Base-by-base conservation (phyloP, 345 rosid genomes). In the Populus euphratica region DNA sequence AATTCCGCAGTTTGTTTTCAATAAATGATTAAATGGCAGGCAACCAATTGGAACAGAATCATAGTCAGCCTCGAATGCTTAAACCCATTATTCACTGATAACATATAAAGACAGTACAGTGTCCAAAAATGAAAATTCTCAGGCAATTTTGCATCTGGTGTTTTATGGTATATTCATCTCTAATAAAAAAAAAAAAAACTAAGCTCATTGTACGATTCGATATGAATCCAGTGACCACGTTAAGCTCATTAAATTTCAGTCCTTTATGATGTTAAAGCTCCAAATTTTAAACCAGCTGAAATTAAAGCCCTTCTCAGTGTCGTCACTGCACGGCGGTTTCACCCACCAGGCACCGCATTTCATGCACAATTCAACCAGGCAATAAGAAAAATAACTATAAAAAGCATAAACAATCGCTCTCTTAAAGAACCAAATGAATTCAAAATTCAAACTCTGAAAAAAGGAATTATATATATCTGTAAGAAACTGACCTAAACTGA, bases 401-500 rank as follows among this genome's bases (percentile, higher is more conserved):
- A 69, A 39, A 4, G 39, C 23, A 67, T 21, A 63, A 63, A 2
- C 67, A n/a, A n/a, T 23, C 31, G 1, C 41, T 12, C 21, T 67
- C 70, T 18, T 11, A 69, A 69, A 0, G 31, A n/a, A 43, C 16
- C 7, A 69, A 69, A 69, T 59, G 21, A 36, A 16, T 20, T 35
- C 69, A 11, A 17, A 29, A 18, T 18, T 67, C 23, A 18, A 18
- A 67, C 47, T 21, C 23, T 36, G n/a, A 31, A 10, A 36, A 67
- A 67, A 35, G 14, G 31, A 63, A n/a, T n/a, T 5, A 63, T 11
- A 64, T 23, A 13, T 31, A n/a, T 20, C 65, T n/a, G 23, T 61
- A 9, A 71, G 76, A 69, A 70, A 78, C 90, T 56, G 77, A 95
- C 99, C 99, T 33, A 95, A 94, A 79, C 91, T 91, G 78, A 95